These are phyloP conservation scores for Auricularia heimuer DNA, from an alignment of 768 basidiomycete genomes.

Conservation along the genomic window DNA sequence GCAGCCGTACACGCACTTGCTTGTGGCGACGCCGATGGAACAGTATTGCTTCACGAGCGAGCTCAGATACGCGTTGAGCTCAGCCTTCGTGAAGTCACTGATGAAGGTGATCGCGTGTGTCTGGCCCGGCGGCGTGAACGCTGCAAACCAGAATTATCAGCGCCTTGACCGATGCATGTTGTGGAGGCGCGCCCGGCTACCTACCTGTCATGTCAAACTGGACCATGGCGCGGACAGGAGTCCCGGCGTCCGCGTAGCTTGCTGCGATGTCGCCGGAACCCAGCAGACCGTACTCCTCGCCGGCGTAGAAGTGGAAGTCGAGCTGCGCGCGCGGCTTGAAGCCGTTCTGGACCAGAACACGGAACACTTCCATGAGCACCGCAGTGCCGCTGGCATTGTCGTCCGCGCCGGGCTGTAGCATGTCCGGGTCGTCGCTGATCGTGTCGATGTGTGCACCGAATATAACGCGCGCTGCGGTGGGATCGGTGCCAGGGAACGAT, in stretches of 20 bases:
- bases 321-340: not conserved
- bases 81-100: constrained; percentile 2
- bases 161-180: not conserved
- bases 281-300: constrained; percentile 7
- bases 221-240: constrained; percentile 2
- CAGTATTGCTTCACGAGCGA: constrained; percentile 13
- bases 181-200: not conserved
- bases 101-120: not conserved
- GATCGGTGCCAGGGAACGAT: constrained; percentile 1
- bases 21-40: not conserved
- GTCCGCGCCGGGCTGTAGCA: constrained; percentile 6
- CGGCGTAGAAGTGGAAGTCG: constrained; percentile 4
- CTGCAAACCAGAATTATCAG: not conserved
- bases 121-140: not conserved
- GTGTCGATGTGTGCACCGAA: constrained; percentile 13
- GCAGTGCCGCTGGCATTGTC: constrained; percentile 13
- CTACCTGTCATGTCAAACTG: constrained; percentile 7
- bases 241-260: constrained; percentile 3
- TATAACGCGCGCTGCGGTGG: constrained; percentile 6
- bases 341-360: not conserved
- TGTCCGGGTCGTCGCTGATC: constrained; percentile 5
- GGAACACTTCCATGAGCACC: constrained; percentile 14
- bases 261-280: not conserved
- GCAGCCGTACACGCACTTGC: constrained; percentile 2
- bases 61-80: constrained; percentile 22